These are phyloP conservation scores for Penicillium salamii DNA, from an alignment of 495 filamentous ascomycete species.

Conservation along the genomic window DNA sequence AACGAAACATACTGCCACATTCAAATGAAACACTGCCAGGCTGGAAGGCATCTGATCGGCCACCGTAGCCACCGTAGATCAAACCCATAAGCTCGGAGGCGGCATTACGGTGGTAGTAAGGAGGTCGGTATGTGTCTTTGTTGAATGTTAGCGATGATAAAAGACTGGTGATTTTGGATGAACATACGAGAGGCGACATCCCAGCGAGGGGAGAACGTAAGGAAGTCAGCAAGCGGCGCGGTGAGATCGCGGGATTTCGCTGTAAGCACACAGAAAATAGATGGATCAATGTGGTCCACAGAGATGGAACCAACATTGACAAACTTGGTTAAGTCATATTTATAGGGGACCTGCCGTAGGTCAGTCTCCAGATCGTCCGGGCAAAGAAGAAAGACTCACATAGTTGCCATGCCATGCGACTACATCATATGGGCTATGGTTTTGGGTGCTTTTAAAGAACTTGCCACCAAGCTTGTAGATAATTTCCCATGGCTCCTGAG, in stretches of 20 bases:
- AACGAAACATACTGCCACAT: conserved; percentile 41
- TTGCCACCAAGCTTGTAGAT: conserved; percentile 51
- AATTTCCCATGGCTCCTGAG: conserved; percentile 42
- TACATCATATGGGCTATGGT: conserved; percentile 51
- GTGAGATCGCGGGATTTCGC: conserved; percentile 41
- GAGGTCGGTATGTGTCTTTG: conserved; percentile 46
- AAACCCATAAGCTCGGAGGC: conserved; percentile 51
- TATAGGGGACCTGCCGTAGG: conserved; percentile 35
- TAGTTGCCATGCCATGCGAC: conserved; percentile 55
- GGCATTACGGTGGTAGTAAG: conserved; percentile 51
- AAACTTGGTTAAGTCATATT: conserved; percentile 53
- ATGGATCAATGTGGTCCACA: conserved; percentile 51
- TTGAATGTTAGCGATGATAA: conserved; percentile 1
- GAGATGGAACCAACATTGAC: conserved; percentile 50
- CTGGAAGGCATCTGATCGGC: conserved; percentile 56
- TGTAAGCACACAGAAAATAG: conserved; percentile 51
- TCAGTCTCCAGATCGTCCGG: neutral
- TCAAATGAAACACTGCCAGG: conserved; percentile 57
- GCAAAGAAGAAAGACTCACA: conserved; percentile 19
- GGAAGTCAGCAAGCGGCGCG: conserved; percentile 46
- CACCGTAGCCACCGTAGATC: conserved; percentile 53
- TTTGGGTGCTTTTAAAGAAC: conserved; percentile 47
- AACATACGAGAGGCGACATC: conserved; percentile 44
- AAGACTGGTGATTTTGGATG: neutral
- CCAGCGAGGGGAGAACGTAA: conserved; percentile 51